Base-by-base conservation (phyloP, 139 green algal genomes). In the Picochlorum costavermella region DNA sequence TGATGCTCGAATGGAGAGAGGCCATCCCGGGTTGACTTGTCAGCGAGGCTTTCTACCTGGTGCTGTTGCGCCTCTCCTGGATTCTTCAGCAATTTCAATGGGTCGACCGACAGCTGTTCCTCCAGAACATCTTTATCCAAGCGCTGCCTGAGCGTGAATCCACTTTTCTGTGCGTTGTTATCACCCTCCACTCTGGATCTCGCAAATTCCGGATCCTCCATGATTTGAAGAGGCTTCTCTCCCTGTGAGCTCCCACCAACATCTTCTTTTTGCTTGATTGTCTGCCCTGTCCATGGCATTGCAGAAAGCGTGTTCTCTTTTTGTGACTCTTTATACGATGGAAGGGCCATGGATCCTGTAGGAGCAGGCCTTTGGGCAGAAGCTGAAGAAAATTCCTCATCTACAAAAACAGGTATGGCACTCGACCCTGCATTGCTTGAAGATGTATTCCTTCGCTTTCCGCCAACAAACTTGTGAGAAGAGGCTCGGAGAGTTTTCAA, bases 381-480 rank as follows among this genome's bases (percentile, higher is more conserved):
- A 12, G 65, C 9, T 36, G 29, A 53, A 20, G 44, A 50, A 51
- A 91, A 87, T 59, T 88, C 83, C 2, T 91, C 84, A 57, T 92
- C 86, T 26, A 83, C 76, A 72, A 79, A 90, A 11, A 92, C 74
- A 17, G 58, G 46, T 28, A 53, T 53, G 46, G 46, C n/a, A 23
- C n/a, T 53, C 17, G 46, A 53, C 17, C n/a, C n/a, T 25, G 46
- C 33, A 40, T 40, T 40, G 33, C 6, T 40, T 40, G 33, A 40
- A 8, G 33, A 6, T 40, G 33, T 40, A 40, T 40, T 40, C 33
- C 33, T 40, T 40, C 33, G 33, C 11, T 40, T 40, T 40, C 33
- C 33, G 11, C 33, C 33, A 40, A 8, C 11, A 8, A 2, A 11
- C 11, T 40, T 40, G 11, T 40, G 33, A 40, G 33, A 40, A 40